Conservation (phyloP, 306 rosid species). For the Begonia loranthoides region DNA sequence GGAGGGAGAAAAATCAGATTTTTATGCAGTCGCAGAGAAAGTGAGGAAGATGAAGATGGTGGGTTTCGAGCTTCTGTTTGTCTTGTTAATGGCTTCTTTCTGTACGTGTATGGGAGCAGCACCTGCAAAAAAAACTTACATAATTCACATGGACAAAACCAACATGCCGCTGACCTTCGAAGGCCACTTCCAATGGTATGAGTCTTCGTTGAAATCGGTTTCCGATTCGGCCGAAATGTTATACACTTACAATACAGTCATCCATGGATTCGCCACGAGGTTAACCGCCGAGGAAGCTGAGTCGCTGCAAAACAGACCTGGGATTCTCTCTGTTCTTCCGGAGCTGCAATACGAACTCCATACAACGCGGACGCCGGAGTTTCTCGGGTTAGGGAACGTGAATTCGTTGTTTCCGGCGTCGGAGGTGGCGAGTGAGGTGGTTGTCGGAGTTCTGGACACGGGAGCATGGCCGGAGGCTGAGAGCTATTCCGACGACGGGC, state of each 20-base stretch:
- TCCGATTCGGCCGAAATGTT: slow-evolving; percentile 63
- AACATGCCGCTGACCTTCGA: slow-evolving; percentile 53
- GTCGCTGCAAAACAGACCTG: slow-evolving; percentile 38
- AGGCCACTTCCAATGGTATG: slow-evolving; percentile 56
- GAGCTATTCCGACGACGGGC: slow-evolving; percentile 54
- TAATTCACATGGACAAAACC: slow-evolving; percentile 73
- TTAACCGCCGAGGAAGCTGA: slow-evolving; percentile 59
- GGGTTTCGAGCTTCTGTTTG: slow-evolving; percentile 21
- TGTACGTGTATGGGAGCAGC: slow-evolving; percentile 17
- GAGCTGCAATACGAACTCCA: slow-evolving; percentile 67
- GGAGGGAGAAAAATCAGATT: too few relatives aligned
- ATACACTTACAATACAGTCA: slow-evolving; percentile 53
- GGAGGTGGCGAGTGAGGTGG: slow-evolving; percentile 29
- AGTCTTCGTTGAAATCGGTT: slow-evolving; percentile 53
- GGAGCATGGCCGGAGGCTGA: slow-evolving; percentile 84
- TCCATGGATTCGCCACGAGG: slow-evolving; percentile 81
- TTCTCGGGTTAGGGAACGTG: slow-evolving; percentile 47
- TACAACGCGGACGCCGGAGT: slow-evolving; percentile 80
- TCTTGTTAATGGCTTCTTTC: slow-evolving; percentile 20
- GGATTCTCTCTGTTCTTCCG: slow-evolving; percentile 48
- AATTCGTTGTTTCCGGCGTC: slow-evolving; percentile 12
- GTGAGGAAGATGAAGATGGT: slow-evolving; percentile 24
- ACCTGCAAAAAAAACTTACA: slow-evolving; percentile 40
- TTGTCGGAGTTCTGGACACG: slow-evolving; percentile 67
- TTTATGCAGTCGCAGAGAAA: background rate